Conservation (phyloP, 768 basidiomycete genomes). For the Rhizopogon sp. region DNA sequence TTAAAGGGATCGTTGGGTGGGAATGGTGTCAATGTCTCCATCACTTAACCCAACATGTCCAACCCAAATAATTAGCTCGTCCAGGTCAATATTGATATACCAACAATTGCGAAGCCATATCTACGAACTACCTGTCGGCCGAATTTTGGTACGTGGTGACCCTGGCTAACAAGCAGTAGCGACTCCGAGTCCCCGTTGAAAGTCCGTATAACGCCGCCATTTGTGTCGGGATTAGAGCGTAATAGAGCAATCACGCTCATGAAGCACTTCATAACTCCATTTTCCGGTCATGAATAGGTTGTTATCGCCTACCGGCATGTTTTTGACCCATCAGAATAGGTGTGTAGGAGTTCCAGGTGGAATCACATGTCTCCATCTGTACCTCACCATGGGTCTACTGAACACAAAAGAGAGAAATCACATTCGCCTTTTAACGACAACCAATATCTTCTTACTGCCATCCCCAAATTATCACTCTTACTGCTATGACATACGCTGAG, state of each 20-base stretch:
- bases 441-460: slow-evolving; percentile 21
- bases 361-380: slow-evolving; percentile 41
- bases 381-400: neutral
- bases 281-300: neutral
- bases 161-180: neutral
- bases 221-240: slow-evolving; percentile 17
- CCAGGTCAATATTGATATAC: neutral
- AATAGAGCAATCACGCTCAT: slow-evolving; percentile 5
- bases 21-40: too few species aligned
- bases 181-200: neutral
- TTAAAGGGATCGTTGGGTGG: too few species aligned
- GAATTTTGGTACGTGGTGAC: neutral
- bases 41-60: too few species aligned
- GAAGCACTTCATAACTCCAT: neutral
- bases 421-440: slow-evolving; percentile 1
- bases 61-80: neutral
- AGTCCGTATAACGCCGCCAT: slow-evolving; percentile 10
- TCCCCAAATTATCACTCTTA: slow-evolving; percentile 6
- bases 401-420: neutral
- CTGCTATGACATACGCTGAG: slow-evolving; percentile 55
- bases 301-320: neutral
- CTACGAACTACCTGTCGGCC: neutral
- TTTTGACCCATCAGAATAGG: neutral
- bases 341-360: slow-evolving; percentile 10
- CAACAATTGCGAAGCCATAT: neutral